Conservation (phyloP, 495 filamentous ascomycete genomes). For the Tuber borchii region DNA sequence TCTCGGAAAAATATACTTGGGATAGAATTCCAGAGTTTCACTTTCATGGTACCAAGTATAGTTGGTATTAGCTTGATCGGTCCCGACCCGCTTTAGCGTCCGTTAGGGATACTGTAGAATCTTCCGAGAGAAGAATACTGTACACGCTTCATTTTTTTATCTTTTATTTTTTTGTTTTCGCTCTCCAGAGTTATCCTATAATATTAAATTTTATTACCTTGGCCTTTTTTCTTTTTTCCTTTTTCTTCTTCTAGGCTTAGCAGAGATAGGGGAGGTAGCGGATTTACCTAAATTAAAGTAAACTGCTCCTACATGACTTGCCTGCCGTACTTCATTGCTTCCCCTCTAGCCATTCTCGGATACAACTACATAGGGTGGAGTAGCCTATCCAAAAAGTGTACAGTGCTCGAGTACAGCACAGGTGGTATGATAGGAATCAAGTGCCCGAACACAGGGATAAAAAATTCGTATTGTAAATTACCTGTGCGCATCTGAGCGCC, state of each 20-base stretch:
- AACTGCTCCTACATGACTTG: neutral
- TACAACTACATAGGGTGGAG: neutral
- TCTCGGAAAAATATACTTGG: slow-evolving; percentile 3
- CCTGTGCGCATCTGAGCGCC: neutral
- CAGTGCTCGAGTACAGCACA: neutral
- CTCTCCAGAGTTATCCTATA: neutral
- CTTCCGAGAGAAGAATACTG: neutral
- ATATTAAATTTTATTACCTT: neutral
- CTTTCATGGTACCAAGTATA: neutral
- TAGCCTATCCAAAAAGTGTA: neutral
- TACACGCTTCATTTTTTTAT: neutral
- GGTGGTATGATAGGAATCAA: neutral
- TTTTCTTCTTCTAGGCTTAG: neutral
- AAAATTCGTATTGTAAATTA: neutral
- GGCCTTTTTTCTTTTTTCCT: neutral
- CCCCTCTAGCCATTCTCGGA: neutral
- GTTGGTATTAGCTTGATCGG: neutral
- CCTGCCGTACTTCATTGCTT: neutral
- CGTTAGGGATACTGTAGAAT: neutral
- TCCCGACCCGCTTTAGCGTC: neutral
- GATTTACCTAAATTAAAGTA: neutral
- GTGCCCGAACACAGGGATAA: neutral
- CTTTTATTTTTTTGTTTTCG: neutral
- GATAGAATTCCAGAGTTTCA: neutral
- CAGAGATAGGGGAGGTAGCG: neutral